Conservation (phyloP, 1,284 basidiomycete genomes). For the Cutaneotrichosporon sp. region DNA sequence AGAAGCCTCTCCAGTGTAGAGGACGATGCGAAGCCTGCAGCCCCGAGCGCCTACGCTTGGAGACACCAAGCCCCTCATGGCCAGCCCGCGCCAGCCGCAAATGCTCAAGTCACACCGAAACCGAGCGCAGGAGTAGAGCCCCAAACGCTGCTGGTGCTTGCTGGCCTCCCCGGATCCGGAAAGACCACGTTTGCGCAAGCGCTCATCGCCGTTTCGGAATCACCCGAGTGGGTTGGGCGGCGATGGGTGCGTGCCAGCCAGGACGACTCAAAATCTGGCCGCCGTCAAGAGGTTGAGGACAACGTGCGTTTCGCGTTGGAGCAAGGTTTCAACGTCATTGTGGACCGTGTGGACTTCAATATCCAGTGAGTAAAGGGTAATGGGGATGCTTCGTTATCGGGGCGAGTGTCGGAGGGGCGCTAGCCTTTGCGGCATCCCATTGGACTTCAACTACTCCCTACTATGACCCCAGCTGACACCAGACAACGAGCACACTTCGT, state of each 20-base stretch:
- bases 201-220: slow-evolving; percentile 18
- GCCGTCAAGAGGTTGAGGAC: slow-evolving; percentile 42
- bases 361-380: slow-evolving; percentile 26
- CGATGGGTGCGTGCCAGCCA: slow-evolving; percentile 45
- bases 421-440: not conserved
- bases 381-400: too few species aligned
- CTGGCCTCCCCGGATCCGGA: slow-evolving; percentile 44
- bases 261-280: slow-evolving; percentile 39
- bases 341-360: slow-evolving; percentile 47
- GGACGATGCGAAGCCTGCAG: not conserved
- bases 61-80: not conserved
- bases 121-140: slow-evolving; percentile 8
- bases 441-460: not conserved
- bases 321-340: slow-evolving; percentile 39
- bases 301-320: slow-evolving; percentile 27
- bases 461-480: slow-evolving; percentile 1
- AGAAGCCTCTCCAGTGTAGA: not conserved
- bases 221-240: not conserved
- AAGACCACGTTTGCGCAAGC: slow-evolving; percentile 43
- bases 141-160: slow-evolving; percentile 39
- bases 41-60: not conserved
- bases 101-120: not conserved
- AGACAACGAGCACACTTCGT: slow-evolving; percentile 48
- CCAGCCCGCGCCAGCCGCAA: not conserved
- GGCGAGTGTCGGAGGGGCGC: not conserved